Conservation (phyloP, 345 rosid genomes). For the Citropsis articulata region DNA sequence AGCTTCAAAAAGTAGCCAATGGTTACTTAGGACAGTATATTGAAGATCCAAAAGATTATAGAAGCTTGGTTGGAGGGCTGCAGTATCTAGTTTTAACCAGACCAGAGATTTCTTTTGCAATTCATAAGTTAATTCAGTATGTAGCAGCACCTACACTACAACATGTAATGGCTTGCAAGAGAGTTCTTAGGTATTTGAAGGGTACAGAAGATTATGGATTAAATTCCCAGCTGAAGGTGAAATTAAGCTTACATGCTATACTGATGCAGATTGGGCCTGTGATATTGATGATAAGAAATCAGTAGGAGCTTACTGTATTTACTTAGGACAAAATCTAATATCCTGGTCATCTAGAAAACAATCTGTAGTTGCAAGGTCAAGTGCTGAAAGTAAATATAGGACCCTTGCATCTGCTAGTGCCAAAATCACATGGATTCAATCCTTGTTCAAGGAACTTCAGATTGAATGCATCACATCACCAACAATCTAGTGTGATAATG, state of each 20-base stretch:
- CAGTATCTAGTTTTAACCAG: too few species aligned
- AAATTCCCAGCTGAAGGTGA: too few species aligned
- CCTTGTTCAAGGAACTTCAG: too few species aligned
- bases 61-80: too few species aligned
- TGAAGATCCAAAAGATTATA: too few species aligned
- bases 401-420: neutral
- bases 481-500: neutral
- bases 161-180: neutral
- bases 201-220: neutral
- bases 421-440: neutral
- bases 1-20: accelerated
- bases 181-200: neutral
- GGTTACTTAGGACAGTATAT: too few species aligned
- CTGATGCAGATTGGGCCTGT: neutral
- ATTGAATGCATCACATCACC: too few species aligned
- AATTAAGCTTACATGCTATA: neutral
- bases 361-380: neutral
- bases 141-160: neutral
- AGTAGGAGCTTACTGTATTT: too few species aligned
- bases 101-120: neutral
- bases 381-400: neutral
- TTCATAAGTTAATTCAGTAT: neutral
- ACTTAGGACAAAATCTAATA: too few species aligned
- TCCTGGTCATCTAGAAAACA: too few species aligned
- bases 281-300: too few species aligned